These are phyloP conservation scores for Beauveria sp. DNA, from an alignment of 2,329 filamentous ascomycete species.

Conservation along the genomic window DNA sequence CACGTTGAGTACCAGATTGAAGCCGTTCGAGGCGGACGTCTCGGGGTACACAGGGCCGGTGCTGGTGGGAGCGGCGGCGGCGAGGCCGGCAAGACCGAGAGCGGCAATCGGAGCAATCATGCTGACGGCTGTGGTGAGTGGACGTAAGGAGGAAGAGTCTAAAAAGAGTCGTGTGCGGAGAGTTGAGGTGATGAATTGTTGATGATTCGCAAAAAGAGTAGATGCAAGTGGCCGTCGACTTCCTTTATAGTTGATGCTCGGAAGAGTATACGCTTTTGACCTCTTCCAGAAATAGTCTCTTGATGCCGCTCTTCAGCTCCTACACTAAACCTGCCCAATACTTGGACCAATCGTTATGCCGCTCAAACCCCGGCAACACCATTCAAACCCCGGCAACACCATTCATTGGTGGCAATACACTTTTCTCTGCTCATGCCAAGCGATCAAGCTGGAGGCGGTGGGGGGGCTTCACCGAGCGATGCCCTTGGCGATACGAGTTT, in stretches of 20 bases:
- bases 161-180: background rate
- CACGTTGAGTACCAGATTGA: conserved; percentile 38
- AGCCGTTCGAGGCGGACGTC: conserved; percentile 22
- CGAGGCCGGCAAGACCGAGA: conserved; percentile 13
- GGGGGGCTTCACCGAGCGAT: background rate
- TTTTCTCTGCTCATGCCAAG: background rate
- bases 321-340: background rate
- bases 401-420: conserved; percentile 4
- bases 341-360: background rate
- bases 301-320: background rate
- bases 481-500: conserved; percentile 4
- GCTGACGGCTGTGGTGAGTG: background rate
- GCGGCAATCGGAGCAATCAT: conserved; percentile 2
- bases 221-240: background rate
- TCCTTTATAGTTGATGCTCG: background rate
- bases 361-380: background rate
- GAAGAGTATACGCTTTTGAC: background rate
- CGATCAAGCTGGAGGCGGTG: background rate
- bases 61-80: conserved; percentile 15
- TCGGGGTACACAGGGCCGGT: conserved; percentile 11
- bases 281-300: background rate
- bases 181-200: background rate
- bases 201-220: background rate
- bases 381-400: background rate
- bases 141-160: background rate